Conservation (phyloP, 495 filamentous ascomycete genomes). For the Hypoxylon fragiforme region DNA sequence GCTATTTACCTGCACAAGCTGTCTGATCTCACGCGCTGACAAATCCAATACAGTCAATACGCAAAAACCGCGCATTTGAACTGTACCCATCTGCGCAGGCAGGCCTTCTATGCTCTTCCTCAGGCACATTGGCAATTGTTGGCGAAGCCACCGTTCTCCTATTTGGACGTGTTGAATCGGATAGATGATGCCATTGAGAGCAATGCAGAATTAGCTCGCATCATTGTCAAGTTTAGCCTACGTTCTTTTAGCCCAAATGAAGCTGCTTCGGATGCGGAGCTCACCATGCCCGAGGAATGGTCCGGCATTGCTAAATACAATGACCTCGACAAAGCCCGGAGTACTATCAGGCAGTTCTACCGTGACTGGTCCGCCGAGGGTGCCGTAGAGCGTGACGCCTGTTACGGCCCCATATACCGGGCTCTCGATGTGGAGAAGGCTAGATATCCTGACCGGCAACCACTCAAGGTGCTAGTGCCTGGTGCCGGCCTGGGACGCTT, state of each 20-base stretch:
- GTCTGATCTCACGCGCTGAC: slow-evolving; percentile 12
- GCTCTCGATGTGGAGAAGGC: slow-evolving; percentile 62
- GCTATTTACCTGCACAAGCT: slow-evolving; percentile 6
- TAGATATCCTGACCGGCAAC: slow-evolving; percentile 9
- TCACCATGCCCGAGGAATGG: slow-evolving; percentile 57
- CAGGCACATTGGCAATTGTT: slow-evolving; percentile 79
- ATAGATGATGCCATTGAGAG: slow-evolving; percentile 87
- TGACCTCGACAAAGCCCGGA: slow-evolving; percentile 88
- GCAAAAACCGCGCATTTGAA: slow-evolving; percentile 80
- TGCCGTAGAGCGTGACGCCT: slow-evolving; percentile 67
- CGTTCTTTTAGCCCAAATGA: slow-evolving; percentile 61
- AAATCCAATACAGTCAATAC: slow-evolving; percentile 66
- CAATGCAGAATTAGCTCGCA: slow-evolving; percentile 81
- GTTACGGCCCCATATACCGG: slow-evolving; percentile 70
- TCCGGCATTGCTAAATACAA: slow-evolving; percentile 62
- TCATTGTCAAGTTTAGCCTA: slow-evolving; percentile 69
- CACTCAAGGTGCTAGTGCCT: slow-evolving; percentile 69
- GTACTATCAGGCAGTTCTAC: slow-evolving; percentile 89
- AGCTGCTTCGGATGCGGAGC: slow-evolving; percentile 19
- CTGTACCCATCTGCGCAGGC: slow-evolving; percentile 83
- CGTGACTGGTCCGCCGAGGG: slow-evolving; percentile 93
- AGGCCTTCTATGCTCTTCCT: slow-evolving; percentile 90
- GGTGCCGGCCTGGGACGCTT: slow-evolving; percentile 80
- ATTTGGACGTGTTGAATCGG: slow-evolving; percentile 71
- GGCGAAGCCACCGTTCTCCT: slow-evolving; percentile 75